A percentile compares a stretch with the other conserved stretches of the same genome.
Conservation (phyloP, 192 early-diverging fungal genomes). For the Coemansia asiatica region DNA sequence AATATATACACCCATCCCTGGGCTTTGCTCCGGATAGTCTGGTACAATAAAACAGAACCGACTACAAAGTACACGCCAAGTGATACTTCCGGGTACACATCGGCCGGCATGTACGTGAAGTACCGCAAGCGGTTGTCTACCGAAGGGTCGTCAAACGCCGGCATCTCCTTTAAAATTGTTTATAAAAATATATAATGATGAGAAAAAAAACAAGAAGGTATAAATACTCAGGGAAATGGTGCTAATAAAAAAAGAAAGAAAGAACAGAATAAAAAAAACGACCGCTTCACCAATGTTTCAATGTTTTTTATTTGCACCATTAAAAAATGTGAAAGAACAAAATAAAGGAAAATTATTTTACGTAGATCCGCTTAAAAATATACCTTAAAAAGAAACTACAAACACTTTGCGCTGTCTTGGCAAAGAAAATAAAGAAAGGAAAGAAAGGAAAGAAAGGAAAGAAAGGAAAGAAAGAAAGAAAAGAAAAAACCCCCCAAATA, state of each 20-base stretch:
- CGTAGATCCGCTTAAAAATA: background rate
- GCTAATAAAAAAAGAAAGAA: background rate
- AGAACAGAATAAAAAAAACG: background rate
- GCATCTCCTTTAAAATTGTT: background rate
- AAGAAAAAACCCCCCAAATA: too few species aligned
- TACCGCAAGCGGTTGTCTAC: slow-evolving; percentile 24
- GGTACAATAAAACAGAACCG: slow-evolving; percentile 9
- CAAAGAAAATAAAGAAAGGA: background rate
- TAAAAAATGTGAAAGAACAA: background rate
- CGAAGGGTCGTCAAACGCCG: background rate
- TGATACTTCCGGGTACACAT: slow-evolving; percentile 25
- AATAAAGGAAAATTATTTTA: background rate
- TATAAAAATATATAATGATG: background rate
- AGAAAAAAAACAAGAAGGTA: background rate
- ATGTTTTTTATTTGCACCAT: background rate
- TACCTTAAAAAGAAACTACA: background rate
- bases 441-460: background rate
- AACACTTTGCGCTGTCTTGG: background rate
- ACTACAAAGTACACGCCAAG: slow-evolving; percentile 18
- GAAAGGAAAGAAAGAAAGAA: background rate
- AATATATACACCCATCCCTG: slow-evolving; percentile 38
- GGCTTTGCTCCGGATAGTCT: slow-evolving; percentile 14
- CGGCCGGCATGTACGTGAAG: slow-evolving; percentile 39
- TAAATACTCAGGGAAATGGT: background rate
- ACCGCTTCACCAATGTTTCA: too few species aligned